Base-by-base conservation (phyloP, 1,139 yeast genomes). In the Kluyveromyces marxianus region DNA sequence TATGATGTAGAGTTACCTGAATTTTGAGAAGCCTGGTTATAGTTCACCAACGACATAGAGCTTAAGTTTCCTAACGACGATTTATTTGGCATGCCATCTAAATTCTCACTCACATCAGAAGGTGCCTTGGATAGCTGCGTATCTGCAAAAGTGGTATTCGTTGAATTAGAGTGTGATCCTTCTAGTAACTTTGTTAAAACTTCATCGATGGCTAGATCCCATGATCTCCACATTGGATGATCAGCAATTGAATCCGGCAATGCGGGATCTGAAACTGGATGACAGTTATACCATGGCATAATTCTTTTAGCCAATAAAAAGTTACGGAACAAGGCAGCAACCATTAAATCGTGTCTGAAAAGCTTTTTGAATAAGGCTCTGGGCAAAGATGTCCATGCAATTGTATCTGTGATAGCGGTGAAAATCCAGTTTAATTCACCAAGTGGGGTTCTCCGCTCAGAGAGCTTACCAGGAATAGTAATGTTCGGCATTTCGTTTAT, bases 401-500 rank as follows among this genome's bases (percentile, higher is more conserved):
- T 92, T 0, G 97, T 92, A 65, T 92, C 99, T 2, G 98, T 92
- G 37, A 92, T 89, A 3, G 98, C 97, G 1, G 97, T 94, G 66
- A 92, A 92, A 34, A 92, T 92, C 97, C 98, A 94, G 62, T 89
- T 89, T 49, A 92, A 73, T 63, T 94, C 98, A 27, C 98, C 99
- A 38, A 92, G 68, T 0, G 98, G 97, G 0, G 98, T 94, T 54
- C 96, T 73, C 58, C 98, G 75, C 62, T 92, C 97, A 2, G 96
- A 85, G 43, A 89, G 69, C 53, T 86, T 83, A 0, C 98, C 98
- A 0, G 97, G 97, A 25, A 89, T 83, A 24, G 76, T 72, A 30
- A 84, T 83, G 55, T 77, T 80, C 7, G 70, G 69, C 44, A 57
- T 52, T 33, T 77, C 71, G 49, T 77, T 51, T 46, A 14, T 31